Conservation (phyloP, 1,284 basidiomycete genomes). For the Ceratobasidium sp. region DNA sequence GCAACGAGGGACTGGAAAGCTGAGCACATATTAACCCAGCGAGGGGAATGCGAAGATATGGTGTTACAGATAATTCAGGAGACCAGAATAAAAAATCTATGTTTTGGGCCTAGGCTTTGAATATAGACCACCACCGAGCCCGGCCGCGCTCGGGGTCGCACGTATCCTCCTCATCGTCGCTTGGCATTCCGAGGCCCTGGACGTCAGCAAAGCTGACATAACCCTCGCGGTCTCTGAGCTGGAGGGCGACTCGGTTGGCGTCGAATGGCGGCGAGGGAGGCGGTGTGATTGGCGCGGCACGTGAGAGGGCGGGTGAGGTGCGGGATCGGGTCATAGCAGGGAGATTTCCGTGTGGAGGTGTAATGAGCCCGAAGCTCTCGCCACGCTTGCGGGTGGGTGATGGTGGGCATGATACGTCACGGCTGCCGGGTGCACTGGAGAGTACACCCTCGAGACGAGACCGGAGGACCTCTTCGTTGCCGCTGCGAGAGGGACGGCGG, state of each 20-base stretch:
- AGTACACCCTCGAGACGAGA: slow-evolving; percentile 29
- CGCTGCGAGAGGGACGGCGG: background rate
- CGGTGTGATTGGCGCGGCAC: slow-evolving; percentile 37
- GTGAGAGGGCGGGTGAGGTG: slow-evolving; percentile 24
- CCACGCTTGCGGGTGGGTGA: background rate
- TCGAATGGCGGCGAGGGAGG: slow-evolving; percentile 39
- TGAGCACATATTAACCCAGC: too few species aligned
- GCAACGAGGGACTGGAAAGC: too few species aligned
- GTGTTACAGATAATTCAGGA: slow-evolving; percentile 6
- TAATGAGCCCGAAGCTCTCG: slow-evolving; percentile 17
- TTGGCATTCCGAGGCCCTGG: slow-evolving; percentile 41
- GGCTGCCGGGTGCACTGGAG: slow-evolving; percentile 15
- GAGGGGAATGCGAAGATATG: slow-evolving; percentile 1
- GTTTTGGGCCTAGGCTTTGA: slow-evolving; percentile 33
- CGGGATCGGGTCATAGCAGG: slow-evolving; percentile 5
- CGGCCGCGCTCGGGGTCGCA: slow-evolving; percentile 30
- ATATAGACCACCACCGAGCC: slow-evolving; percentile 39
- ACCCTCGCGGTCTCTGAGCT: slow-evolving; percentile 40
- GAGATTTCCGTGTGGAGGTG: slow-evolving; percentile 11
- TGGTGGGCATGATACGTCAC: slow-evolving; percentile 25
- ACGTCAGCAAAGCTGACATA: slow-evolving; percentile 43
- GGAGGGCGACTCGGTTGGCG: slow-evolving; percentile 34
- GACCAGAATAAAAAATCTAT: background rate
- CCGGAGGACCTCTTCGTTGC: slow-evolving; percentile 28
- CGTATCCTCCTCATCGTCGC: slow-evolving; percentile 35